phyloP scores from a whole-genome alignment of 2,329 filamentous ascomycete species.

The Aspergillus tanneri region DNA sequence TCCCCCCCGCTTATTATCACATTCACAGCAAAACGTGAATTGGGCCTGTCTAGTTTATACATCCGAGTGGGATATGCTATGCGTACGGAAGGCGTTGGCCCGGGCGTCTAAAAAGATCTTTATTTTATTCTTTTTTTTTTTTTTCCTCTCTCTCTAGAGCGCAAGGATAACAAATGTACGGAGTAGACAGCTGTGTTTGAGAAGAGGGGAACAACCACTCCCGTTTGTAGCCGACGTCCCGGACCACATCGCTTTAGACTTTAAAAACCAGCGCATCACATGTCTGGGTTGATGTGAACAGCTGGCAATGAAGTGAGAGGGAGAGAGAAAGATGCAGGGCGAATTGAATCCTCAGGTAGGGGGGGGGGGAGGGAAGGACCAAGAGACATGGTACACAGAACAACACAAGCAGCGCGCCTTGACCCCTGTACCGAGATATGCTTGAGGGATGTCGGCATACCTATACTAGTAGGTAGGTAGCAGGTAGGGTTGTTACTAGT shows the following conservation, averaged over 20 bases:
- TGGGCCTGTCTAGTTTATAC: not conserved
- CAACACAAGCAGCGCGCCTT: slow-evolving; percentile 3
- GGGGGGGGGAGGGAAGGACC: not conserved
- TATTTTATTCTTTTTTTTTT: not conserved
- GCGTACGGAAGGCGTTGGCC: not conserved
- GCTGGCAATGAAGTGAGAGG: not conserved
- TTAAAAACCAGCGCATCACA: slow-evolving; percentile 1
- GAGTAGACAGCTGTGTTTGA: not conserved
- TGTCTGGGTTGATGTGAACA: not conserved
- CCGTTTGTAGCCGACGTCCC: not conserved
- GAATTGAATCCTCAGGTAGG: not conserved
- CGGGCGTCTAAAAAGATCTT: not conserved
- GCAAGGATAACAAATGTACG: not conserved
- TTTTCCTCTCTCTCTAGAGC: too few species aligned
- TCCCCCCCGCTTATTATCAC: not conserved
- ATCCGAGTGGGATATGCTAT: not conserved
- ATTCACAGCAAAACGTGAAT: not conserved
- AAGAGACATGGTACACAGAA: not conserved
- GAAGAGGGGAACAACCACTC: not conserved
- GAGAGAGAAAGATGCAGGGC: not conserved
- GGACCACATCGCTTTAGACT: not conserved
- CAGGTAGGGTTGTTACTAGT: not conserved
- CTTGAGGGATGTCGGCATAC: not conserved
- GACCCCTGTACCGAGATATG: not conserved
- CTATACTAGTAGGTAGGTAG: not conserved